Evolutionary conservation across 1,139 yeast genomes (phyloP), one percentile per base, ranked within the genome.

Genomic region (Suhomyces ambrosiae): DNA sequence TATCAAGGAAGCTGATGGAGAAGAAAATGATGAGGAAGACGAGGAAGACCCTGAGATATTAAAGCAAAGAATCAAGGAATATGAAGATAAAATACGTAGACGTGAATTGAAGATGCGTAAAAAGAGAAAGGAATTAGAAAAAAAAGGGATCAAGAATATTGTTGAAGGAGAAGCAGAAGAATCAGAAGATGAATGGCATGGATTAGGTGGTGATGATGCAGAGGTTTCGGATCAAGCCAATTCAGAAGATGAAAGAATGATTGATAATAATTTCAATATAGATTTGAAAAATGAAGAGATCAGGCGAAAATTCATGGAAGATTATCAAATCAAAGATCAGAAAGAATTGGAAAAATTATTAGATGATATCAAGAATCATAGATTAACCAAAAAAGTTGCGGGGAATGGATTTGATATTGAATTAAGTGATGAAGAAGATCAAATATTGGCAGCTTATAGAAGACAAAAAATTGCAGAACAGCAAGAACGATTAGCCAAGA

Each of bases 141-240:
- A 71, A 28, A 69, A 66, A 42, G 83, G 82, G 0, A 56, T 79
- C 22, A 68, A 68, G 40, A 65, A 68, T n/a, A 66, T 82, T 14
- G 68, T 85, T 44, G 90, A 86, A 45, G 86, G 84, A 30, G 96
- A 90, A 66, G 98, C 98, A 30, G 94, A 81, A 49, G 97, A 92
- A 66, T 87, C 96, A 27, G 97, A 92, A 47, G 97, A 90, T 67
- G 97, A 90, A 65, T 90, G 95, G 90, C 82, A 81, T 33, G 96
- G 96, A 2, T 57, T 86, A 39, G 97, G 96, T 38, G 96, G 96
- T 42, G 71, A 59, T 8, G 94, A 86, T 50, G 87, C 82, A 5
- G 96, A 88, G 44, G 53, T 61, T 3, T 76, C 80, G 3, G 88
- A 82, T 45, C 70, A 68, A 22, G 87, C 82, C 35, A 77, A 84